Conservation (phyloP, 106 monocot species). For the Phalaenopsis equestris region DNA sequence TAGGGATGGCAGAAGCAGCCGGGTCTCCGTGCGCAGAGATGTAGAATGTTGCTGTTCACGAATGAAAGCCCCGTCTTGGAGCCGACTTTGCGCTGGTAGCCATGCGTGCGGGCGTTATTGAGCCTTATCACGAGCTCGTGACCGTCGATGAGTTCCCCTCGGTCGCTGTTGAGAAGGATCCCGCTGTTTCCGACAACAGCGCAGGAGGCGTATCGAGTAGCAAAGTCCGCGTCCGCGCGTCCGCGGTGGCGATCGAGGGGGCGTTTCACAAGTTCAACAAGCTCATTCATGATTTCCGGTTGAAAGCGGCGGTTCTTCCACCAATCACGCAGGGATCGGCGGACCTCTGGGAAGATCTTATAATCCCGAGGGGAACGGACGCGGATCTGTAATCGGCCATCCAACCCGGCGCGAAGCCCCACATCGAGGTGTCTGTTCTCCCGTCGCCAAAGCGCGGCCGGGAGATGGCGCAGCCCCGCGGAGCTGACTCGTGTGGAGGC, state of each 20-base stretch:
- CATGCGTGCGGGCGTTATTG: slow-evolving; percentile 57
- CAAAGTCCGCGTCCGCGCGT: not conserved
- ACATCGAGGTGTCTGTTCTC: not conserved
- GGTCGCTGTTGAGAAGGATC: slow-evolving; percentile 41
- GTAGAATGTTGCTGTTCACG: slow-evolving; percentile 74
- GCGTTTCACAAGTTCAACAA: slow-evolving; percentile 31
- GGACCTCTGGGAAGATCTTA: slow-evolving; percentile 31
- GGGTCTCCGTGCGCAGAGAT: slow-evolving; percentile 47
- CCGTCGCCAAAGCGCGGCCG: slow-evolving; percentile 21
- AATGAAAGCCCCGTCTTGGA: slow-evolving; percentile 58
- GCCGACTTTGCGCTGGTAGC: slow-evolving; percentile 50
- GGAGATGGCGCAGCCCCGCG: slow-evolving; percentile 2
- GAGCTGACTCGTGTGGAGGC: not conserved
- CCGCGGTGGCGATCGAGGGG: slow-evolving; percentile 43
- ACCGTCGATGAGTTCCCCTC: slow-evolving; percentile 53
- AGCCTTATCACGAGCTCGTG: slow-evolving; percentile 70
- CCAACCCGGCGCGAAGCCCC: not conserved
- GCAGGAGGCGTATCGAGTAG: slow-evolving; percentile 41
- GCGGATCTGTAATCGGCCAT: slow-evolving; percentile 3
- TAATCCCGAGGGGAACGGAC: slow-evolving; percentile 13
- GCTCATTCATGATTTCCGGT: slow-evolving; percentile 51
- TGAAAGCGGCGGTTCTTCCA: slow-evolving; percentile 25
- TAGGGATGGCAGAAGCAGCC: slow-evolving; percentile 72
- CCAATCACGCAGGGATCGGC: slow-evolving; percentile 32
- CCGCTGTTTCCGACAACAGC: slow-evolving; percentile 91